phyloP scores from a whole-genome alignment of 2,329 filamentous ascomycete genomes.

The Hypoxylon sp. region DNA sequence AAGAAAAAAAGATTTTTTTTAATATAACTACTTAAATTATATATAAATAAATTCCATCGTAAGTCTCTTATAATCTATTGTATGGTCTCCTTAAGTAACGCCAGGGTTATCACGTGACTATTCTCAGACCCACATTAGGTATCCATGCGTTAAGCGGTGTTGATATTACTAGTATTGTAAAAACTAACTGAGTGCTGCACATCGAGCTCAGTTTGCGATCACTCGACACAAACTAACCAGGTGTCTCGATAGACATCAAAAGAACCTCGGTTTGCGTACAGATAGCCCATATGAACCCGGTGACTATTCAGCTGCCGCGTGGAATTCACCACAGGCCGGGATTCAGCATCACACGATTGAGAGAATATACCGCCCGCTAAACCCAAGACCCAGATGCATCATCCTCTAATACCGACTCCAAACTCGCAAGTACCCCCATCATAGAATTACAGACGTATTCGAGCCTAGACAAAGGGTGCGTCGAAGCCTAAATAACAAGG shows the following conservation, averaged over 20 bases:
- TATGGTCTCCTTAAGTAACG: too few species aligned
- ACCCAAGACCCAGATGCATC: slow-evolving; percentile 39
- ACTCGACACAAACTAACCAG: slow-evolving; percentile 14
- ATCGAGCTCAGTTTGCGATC: slow-evolving; percentile 2
- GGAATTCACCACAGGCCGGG: slow-evolving; percentile 7
- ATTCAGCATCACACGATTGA: slow-evolving; percentile 6
- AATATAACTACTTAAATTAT: too few species aligned
- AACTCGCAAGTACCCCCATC: slow-evolving; percentile 44
- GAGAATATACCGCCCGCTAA: slow-evolving; percentile 26
- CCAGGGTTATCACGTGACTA: too few species aligned
- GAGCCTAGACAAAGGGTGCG: slow-evolving; percentile 26
- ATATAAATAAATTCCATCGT: too few species aligned
- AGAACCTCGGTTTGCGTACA: background rate
- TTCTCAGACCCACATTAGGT: too few species aligned
- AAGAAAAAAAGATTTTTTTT: too few species aligned
- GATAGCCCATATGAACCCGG: background rate
- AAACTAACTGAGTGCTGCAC: slow-evolving; percentile 22
- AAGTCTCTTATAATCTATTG: too few species aligned
- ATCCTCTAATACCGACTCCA: slow-evolving; percentile 46
- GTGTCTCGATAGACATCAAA: slow-evolving; percentile 1
- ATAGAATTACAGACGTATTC: slow-evolving; percentile 47
- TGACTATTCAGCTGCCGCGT: slow-evolving; percentile 7
- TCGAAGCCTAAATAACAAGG: slow-evolving; percentile 20
- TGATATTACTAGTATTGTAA: slow-evolving; percentile 36
- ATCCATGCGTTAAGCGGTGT: slow-evolving; percentile 23